Evolutionary conservation across 202 grass and related monocot species (phyloP), one percentile per base, ranked within the genome.

Genomic region (Panicum virgatum): DNA sequence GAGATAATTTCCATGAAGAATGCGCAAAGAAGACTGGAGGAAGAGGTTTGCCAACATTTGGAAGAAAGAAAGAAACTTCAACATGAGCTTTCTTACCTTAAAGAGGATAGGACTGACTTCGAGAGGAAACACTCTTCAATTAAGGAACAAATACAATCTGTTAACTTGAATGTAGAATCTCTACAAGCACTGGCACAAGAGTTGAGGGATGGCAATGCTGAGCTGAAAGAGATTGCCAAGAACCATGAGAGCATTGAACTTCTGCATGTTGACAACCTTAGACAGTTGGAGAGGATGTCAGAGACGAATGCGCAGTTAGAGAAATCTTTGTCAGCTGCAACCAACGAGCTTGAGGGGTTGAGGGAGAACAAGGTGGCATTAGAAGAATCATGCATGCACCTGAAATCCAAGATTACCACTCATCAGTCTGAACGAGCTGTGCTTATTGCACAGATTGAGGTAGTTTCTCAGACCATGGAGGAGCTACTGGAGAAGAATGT

Each of bases 201-300:
- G 50, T 62, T 96, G 62, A 91, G 80, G 79, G 69, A 92, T 75
- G 85, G 89, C 18, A 94, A 99, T 65, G 39, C 86, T 82, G 91
- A 94, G 76, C 57, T 96, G 36, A 94, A 94, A 88, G 85, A 92
- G 43, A 89, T 91, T 47, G 91, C 94, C 70, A 94, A 89, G 80
- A 92, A 89, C 45, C 87, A 90, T 66, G 87, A 82, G 73, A 83
- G 65, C 73, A 83, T 74, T 26, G 85, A 86, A 50, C 27, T 53
- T 72, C 77, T 91, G 59, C 83, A 90, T 59, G 50, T 71, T 10
- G 87, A 92, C 34, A 99, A 82, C 57, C 65, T 96, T 43, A 88
- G 73, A 74, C 83, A 87, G 62, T 60, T 98, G 48, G 84, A 93
- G 50, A 82, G 72, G 65, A 69, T 91, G 76, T 92, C 89, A 1